These are phyloP conservation scores for Sodiomyces alkalinus DNA, from an alignment of 2,329 filamentous ascomycete species.

Conservation along the genomic window DNA sequence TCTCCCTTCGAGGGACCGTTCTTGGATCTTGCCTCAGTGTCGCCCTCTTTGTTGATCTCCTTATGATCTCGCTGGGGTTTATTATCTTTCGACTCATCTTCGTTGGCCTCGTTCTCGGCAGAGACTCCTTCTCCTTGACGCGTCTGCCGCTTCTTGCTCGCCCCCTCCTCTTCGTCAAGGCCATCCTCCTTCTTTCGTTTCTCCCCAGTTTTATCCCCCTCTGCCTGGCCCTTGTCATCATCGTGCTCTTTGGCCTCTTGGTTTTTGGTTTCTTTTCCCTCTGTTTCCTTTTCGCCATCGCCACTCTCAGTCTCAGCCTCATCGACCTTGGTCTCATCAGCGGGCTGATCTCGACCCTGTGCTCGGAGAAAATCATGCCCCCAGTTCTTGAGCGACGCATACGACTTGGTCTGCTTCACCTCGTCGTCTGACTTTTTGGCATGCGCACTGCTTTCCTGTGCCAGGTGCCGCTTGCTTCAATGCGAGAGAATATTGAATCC, in stretches of 20 bases:
- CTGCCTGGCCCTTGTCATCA: constrained; percentile 13
- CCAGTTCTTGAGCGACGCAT: constrained; percentile 49
- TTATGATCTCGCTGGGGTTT: constrained; percentile 3
- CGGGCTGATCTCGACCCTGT: constrained; percentile 13
- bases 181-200: constrained; percentile 5
- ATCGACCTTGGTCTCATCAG: constrained; percentile 6
- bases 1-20: constrained; percentile 23
- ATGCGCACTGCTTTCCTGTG: constrained; percentile 45
- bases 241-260: constrained; percentile 10
- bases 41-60: constrained; percentile 5
- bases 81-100: constrained; percentile 3
- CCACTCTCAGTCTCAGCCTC: constrained; percentile 10
- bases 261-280: constrained; percentile 14
- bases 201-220: constrained; percentile 6
- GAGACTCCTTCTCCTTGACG: constrained; percentile 7
- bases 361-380: constrained; percentile 37
- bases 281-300: constrained; percentile 14
- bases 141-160: constrained; percentile 19
- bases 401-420: constrained; percentile 33
- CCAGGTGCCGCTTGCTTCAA: constrained; percentile 43
- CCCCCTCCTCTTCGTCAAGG: constrained; percentile 9
- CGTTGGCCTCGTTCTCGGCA: constrained; percentile 7
- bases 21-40: constrained; percentile 9
- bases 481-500: no score
- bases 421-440: constrained; percentile 30